Conservation (phyloP, 805 yeast species). For the Ascoidea rubescens region DNA sequence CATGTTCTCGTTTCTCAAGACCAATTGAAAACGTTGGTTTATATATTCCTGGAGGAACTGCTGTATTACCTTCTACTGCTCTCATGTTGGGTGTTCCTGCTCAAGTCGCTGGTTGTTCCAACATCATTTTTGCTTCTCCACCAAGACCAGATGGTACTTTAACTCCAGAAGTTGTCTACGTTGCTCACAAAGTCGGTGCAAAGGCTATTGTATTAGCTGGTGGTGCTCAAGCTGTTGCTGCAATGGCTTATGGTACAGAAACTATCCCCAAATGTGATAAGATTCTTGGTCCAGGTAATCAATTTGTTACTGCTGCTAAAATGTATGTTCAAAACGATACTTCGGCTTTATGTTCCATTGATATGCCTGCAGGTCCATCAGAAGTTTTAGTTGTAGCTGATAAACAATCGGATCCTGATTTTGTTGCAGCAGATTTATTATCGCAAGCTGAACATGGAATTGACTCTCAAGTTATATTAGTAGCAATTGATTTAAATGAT, state of each 20-base stretch:
- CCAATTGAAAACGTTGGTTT: slow-evolving; percentile 92
- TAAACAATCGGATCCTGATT: slow-evolving; percentile 76
- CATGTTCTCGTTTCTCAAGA: slow-evolving; percentile 87
- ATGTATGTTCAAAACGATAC: slow-evolving; percentile 96
- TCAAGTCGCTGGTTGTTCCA: slow-evolving; percentile 90
- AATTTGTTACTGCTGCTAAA: slow-evolving; percentile 98
- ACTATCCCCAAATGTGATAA: slow-evolving; percentile 88
- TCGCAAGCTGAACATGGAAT: slow-evolving; percentile 99
- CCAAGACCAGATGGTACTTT: slow-evolving; percentile 87
- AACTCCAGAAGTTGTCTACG: slow-evolving; percentile 95
- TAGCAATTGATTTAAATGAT: slow-evolving; percentile 61
- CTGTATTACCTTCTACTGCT: slow-evolving; percentile 94
- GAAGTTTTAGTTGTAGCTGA: slow-evolving; percentile 97
- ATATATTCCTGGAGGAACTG: slow-evolving; percentile 98
- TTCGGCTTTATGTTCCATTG: slow-evolving; percentile 87
- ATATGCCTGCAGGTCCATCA: slow-evolving; percentile 99
- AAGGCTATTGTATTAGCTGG: slow-evolving; percentile 86
- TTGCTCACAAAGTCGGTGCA: slow-evolving; percentile 93
- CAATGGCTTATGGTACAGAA: slow-evolving; percentile 97
- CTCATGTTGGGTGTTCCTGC: slow-evolving; percentile 99
- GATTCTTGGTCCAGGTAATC: slow-evolving; percentile 98
- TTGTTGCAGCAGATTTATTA: slow-evolving; percentile 89
- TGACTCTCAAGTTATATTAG: slow-evolving; percentile 90
- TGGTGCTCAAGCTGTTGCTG: slow-evolving; percentile 98
- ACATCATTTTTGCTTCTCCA: slow-evolving; percentile 88